These are phyloP conservation scores for Globisporangium acanthophoron DNA, from an alignment of 352 stramenopile genomes.

Conservation along the genomic window DNA sequence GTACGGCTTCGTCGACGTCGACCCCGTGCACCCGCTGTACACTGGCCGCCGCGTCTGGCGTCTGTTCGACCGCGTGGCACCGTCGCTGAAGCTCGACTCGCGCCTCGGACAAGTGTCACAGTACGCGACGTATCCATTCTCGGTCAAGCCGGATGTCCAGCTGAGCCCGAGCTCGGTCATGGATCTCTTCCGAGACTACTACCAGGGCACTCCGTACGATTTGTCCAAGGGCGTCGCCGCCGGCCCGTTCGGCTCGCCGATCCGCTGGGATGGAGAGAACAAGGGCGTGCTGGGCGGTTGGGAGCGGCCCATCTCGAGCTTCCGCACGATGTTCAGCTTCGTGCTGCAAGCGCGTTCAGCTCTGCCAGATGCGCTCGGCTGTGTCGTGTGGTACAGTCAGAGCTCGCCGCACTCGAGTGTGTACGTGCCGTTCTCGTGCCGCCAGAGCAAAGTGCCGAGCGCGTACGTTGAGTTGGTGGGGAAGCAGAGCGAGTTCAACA, in stretches of 20 bases:
- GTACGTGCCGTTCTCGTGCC: conserved; percentile 49
- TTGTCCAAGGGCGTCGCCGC: conserved; percentile 62
- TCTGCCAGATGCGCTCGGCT: conserved; percentile 30
- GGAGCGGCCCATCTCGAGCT: conserved; percentile 89
- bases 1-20: conserved; percentile 59
- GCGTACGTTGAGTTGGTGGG: conserved; percentile 36
- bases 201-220: conserved; percentile 78
- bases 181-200: conserved; percentile 77
- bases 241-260: conserved; percentile 83
- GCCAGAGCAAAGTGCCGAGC: conserved; percentile 27
- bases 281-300: conserved; percentile 48
- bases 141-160: conserved; percentile 57
- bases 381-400: conserved; percentile 47
- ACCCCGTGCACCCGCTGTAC: conserved; percentile 61
- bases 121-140: conserved; percentile 87
- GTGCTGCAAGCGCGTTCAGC: conserved; percentile 30
- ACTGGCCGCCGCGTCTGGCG: conserved; percentile 86
- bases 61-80: conserved; percentile 74
- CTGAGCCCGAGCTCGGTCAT: conserved; percentile 66
- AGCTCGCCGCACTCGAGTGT: conserved; percentile 44
- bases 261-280: conserved; percentile 61
- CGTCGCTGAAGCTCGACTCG: conserved; percentile 69
- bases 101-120: conserved; percentile 54
- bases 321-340: conserved; percentile 80
- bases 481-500: conserved; percentile 48